These are phyloP conservation scores for Suillus decipiens DNA, from an alignment of 768 basidiomycete genomes.

Conservation along the genomic window DNA sequence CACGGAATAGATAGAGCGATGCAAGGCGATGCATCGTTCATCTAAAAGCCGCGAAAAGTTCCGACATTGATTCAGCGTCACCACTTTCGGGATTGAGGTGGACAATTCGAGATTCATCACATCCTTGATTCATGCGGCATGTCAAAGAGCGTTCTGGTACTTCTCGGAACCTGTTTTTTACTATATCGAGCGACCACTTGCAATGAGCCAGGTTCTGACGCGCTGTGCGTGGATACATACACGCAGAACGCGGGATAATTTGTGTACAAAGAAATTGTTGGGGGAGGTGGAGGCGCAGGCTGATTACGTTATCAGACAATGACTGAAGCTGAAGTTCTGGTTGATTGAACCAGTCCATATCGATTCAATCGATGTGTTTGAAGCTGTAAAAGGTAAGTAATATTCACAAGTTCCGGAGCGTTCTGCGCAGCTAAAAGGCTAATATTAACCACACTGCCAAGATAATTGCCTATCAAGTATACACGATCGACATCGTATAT, in stretches of 20 bases:
- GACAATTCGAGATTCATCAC: not conserved
- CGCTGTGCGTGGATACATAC: not conserved
- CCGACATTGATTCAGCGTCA: slow-evolving; percentile 1
- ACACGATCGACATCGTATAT: slow-evolving; percentile 10
- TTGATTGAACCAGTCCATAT: not conserved
- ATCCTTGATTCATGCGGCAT: slow-evolving; percentile 2
- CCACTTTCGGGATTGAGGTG: not conserved
- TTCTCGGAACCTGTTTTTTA: slow-evolving; percentile 3
- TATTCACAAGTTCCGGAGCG: slow-evolving; percentile 2
- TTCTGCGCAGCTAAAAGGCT: slow-evolving; percentile 28
- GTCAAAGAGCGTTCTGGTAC: slow-evolving; percentile 7
- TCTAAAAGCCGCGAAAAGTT: slow-evolving; percentile 8
- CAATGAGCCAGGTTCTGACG: slow-evolving; percentile 2
- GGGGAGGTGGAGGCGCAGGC: not conserved
- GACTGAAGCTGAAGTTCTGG: not conserved
- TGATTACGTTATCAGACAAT: not conserved
- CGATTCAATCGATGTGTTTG: not conserved
- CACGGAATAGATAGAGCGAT: slow-evolving; percentile 2
- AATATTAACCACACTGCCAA: slow-evolving; percentile 25
- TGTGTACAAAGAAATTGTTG: not conserved
- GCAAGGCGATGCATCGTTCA: slow-evolving; percentile 3
- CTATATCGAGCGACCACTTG: not conserved
- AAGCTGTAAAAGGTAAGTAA: slow-evolving; percentile 3
- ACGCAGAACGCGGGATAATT: not conserved
- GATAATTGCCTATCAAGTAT: slow-evolving; percentile 18